Evolutionary conservation across 495 filamentous ascomycete species (phyloP), one percentile per base, ranked within the genome.

Genomic region (Durotheca rogersii): DNA sequence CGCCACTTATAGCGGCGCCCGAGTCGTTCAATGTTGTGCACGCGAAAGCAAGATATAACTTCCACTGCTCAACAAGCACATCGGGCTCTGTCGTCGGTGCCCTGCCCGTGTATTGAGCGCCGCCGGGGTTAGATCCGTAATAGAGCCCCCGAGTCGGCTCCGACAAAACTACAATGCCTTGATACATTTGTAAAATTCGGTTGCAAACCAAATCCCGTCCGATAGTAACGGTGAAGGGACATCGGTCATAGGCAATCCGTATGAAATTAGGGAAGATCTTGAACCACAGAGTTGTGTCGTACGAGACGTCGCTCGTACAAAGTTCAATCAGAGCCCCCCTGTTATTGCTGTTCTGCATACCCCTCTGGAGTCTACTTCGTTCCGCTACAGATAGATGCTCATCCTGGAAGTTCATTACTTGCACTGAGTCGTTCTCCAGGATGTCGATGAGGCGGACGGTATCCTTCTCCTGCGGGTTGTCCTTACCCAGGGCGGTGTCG

Each of bases 191-290:
- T 2, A 93, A 75, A 47, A 96, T 83, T 34, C 93, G 81, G 49
- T 87, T 86, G 67, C 92, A 99, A 32, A 99, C 85, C 47, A 95
- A 82, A 56, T 96, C 93, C 41, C 93, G 79, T 11, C 89, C 89
- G 18, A 96, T 79, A 0, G 87, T 91, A 25, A 97, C 86, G 10
- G 91, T 90, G 61, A 90, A 88, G 1, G 89, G 87, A 61, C 92
- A 96, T 35, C 86, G 84, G 63, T 97, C 88, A 58, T 89, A 93
- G 36, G 88, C 91, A 48, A 94, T 86, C 4, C 90, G 83, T 32
- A 97, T 86, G 20, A 99, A 81, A 65, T 95, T 97, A 6, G 93
- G 94, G 58, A 99, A 99, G 6, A 96, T 83, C 63, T 96, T 96
- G 62, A 93, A 91, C 93, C 93, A 99, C 35, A 99, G 67, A 0